These are phyloP conservation scores for Parsonsia alboflavescens DNA, from an alignment of 257 asterid genomes.

Conservation along the genomic window DNA sequence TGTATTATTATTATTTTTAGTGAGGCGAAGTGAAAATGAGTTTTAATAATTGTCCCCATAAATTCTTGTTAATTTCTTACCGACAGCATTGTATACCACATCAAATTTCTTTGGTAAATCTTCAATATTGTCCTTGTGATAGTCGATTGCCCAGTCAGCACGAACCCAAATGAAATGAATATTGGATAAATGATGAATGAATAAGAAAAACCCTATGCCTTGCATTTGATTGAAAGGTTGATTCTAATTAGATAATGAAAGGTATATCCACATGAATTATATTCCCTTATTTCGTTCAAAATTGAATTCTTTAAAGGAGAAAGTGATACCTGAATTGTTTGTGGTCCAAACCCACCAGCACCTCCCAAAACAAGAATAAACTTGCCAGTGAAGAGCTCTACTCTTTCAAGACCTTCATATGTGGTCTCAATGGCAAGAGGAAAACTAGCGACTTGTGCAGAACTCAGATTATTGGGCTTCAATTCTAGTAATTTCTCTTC, in stretches of 20 bases:
- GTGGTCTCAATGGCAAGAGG: slow-evolving; percentile 87
- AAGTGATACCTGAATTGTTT: slow-evolving; percentile 53
- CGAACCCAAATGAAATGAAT: no score
- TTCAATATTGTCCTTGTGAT: slow-evolving; percentile 63
- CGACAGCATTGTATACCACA: slow-evolving; percentile 69
- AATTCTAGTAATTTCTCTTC: slow-evolving; percentile 78
- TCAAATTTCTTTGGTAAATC: slow-evolving; percentile 70
- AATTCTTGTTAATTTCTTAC: slow-evolving; percentile 33
- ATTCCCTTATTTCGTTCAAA: no score
- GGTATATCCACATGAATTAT: no score
- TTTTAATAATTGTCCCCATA: no score
- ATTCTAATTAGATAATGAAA: no score
- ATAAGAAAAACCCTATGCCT: no score
- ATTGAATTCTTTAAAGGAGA: no score
- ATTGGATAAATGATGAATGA: no score
- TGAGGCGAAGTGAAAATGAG: no score
- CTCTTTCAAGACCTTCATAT: slow-evolving; percentile 65
- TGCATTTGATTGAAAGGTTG: no score
- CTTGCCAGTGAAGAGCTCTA: slow-evolving; percentile 53
- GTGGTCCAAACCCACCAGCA: slow-evolving; percentile 87
- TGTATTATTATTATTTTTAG: no score
- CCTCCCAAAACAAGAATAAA: slow-evolving; percentile 86
- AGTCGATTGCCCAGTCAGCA: slow-evolving; percentile 72
- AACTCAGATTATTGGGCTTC: slow-evolving; percentile 64
- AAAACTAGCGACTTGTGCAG: slow-evolving; percentile 65